Percentiles rank a stretch among this genome's conserved stretches.
Conservation (phyloP, 208 protist genomes). For the Leishmania mexicana region DNA sequence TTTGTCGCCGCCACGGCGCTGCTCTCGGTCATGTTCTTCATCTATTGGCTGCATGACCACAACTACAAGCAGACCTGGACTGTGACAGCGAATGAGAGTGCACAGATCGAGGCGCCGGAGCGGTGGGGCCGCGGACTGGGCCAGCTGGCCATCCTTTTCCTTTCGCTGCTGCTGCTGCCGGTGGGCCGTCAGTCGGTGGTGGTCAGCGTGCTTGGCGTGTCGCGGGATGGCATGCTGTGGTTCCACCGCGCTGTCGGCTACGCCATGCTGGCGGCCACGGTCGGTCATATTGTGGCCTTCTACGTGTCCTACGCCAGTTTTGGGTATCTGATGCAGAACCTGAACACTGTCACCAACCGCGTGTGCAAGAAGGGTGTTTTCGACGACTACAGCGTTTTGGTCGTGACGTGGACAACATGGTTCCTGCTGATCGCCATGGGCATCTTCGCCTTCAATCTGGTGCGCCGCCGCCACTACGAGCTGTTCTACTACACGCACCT, state of each 20-base stretch:
- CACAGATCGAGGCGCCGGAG: conserved; percentile 29
- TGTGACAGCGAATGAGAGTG: neutral
- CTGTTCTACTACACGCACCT: conserved; percentile 78
- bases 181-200: conserved; percentile 55
- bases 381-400: conserved; percentile 47
- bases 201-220: conserved; percentile 47
- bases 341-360: conserved; percentile 24
- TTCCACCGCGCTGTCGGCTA: conserved; percentile 54
- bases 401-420: conserved; percentile 42
- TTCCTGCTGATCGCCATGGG: conserved; percentile 55
- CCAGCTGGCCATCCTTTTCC: conserved; percentile 60
- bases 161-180: conserved; percentile 62
- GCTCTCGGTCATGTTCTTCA: conserved; percentile 44
- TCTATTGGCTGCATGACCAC: conserved; percentile 72
- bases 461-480: conserved; percentile 63
- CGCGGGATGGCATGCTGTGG: conserved; percentile 60
- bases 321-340: conserved; percentile 26
- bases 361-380: conserved; percentile 19
- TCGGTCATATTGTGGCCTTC: conserved; percentile 37
- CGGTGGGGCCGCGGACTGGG: conserved; percentile 49
- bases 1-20: conserved; percentile 36
- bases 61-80: conserved; percentile 49
- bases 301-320: conserved; percentile 27
- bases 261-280: conserved; percentile 31
- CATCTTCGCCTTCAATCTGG: conserved; percentile 38